Evolutionary conservation across 228 moss, liverwort and hornwort genomes (phyloP).

Genomic region (Sphagnum fallax): DNA sequence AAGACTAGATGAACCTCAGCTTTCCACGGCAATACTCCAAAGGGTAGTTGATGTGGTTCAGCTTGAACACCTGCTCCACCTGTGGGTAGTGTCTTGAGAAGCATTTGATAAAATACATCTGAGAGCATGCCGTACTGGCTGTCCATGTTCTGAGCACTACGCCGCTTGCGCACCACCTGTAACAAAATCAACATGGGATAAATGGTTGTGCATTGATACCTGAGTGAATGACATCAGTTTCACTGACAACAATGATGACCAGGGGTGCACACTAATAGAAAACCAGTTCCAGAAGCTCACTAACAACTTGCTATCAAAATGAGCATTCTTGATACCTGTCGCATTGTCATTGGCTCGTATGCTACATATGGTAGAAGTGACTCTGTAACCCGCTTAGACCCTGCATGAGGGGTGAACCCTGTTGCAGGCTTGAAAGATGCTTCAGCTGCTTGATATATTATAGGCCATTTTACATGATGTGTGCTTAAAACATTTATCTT

Average conservation of each 20-base stretch:
- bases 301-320: too few relatives aligned
- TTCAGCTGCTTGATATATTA: conserved; percentile 57
- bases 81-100: conserved; percentile 58
- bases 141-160: conserved; percentile 83
- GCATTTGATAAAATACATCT: conserved; percentile 65
- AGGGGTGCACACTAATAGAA: background rate
- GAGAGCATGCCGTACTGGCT: conserved; percentile 48
- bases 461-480: conserved; percentile 75
- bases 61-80: conserved; percentile 35
- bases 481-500: conserved; percentile 56
- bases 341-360: conserved; percentile 60
- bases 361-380: conserved; percentile 30
- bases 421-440: conserved; percentile 55
- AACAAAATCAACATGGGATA: background rate
- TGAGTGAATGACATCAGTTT: too few relatives aligned
- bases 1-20: conserved; percentile 69
- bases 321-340: conserved; percentile 23
- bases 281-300: background rate
- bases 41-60: conserved; percentile 66
- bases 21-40: conserved; percentile 57
- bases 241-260: too few relatives aligned
- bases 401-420: conserved; percentile 18
- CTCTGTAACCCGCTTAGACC: conserved; percentile 32
- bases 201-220: too few relatives aligned
- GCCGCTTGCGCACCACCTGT: conserved; percentile 67